Evolutionary conservation across 148 eudicot species (phyloP).

Genomic region (Drosera capensis): DNA sequence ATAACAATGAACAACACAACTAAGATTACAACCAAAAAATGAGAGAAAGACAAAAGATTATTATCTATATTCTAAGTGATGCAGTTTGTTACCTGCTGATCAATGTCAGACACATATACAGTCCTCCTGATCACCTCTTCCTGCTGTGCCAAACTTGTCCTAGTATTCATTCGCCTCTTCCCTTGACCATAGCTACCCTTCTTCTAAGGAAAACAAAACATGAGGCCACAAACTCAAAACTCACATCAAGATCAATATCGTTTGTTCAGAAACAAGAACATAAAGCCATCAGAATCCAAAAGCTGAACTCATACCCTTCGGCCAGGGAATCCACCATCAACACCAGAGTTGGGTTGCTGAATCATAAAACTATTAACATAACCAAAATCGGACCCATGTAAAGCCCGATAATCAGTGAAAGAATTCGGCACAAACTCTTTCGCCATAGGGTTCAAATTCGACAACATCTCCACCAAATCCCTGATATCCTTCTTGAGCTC

Average conservation of each 20-base stretch:
- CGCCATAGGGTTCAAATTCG: constrained; percentile 78
- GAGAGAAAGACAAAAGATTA: too few species aligned
- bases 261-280: not conserved
- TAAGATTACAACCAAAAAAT: too few species aligned
- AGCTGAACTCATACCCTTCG: constrained; percentile 28
- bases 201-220: constrained; percentile 20
- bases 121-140: constrained; percentile 82
- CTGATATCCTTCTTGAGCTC: constrained; percentile 54
- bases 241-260: not conserved
- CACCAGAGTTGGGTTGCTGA: constrained; percentile 20
- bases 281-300: too few species aligned
- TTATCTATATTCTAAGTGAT: too few species aligned
- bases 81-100: constrained; percentile 61
- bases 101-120: constrained; percentile 93
- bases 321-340: constrained; percentile 24
- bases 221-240: not conserved
- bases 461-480: constrained; percentile 58
- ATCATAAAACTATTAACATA: constrained; percentile 23
- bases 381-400: constrained; percentile 16
- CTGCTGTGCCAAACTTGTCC: constrained; percentile 74
- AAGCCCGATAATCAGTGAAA: constrained; percentile 4
- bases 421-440: constrained; percentile 66
- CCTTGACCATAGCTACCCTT: constrained; percentile 37
- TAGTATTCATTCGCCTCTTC: constrained; percentile 56
- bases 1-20: too few species aligned